Base-by-base conservation (phyloP, 352 stramenopile species). In the Lagenidium giganteum region DNA sequence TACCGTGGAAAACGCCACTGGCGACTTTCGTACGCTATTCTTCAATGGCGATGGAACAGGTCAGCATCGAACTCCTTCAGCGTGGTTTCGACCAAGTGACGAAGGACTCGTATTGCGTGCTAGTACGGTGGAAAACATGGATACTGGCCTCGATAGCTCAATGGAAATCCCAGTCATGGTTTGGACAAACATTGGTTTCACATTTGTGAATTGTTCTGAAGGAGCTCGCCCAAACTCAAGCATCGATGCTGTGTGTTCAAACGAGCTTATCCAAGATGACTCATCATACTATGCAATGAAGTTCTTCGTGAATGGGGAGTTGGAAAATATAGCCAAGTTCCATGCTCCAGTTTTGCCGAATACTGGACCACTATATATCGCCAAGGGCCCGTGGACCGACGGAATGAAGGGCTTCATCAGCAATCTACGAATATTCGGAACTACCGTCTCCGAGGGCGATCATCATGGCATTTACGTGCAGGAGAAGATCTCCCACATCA, bases 71-170 rank as follows among this genome's bases (percentile, higher is more conserved):
- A 96, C 83, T 3, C 80, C 85, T 3, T 93, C 80, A 0, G 71
- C 64, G 5, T 96, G 85, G 82, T 79, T 90, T 45, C 63, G 77
- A n/a, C 85, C 85, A 1, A 35, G 82, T 27, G 65, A 81, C 26
- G 68, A 61, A 30, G 55, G 56, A 4, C 42, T 96, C 7, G 73
- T 84, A 0, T 34, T 96, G 4, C 62, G 85, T 12, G 75, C 87
- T 24, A 93, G 75, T 29, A 92, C 82, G 18, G 49, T 27, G 2
- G 47, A 21, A 11, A 68, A 63, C 40, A 54, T 61, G 31, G 80
- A 95, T 23, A 51, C 84, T 36, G 83, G 78, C 8, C 36, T 83
- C 14, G 73, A 84, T 23, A 86, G 61, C 26, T 30, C 21, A 0
- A 23, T 40, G 7, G 52, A 68, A 27, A 38, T 95, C 16, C 66